Percentiles rank a stretch among this genome's conserved stretches.
Conservation (phyloP, 495 filamentous ascomycete species). For the Aeminium ludgeri region DNA sequence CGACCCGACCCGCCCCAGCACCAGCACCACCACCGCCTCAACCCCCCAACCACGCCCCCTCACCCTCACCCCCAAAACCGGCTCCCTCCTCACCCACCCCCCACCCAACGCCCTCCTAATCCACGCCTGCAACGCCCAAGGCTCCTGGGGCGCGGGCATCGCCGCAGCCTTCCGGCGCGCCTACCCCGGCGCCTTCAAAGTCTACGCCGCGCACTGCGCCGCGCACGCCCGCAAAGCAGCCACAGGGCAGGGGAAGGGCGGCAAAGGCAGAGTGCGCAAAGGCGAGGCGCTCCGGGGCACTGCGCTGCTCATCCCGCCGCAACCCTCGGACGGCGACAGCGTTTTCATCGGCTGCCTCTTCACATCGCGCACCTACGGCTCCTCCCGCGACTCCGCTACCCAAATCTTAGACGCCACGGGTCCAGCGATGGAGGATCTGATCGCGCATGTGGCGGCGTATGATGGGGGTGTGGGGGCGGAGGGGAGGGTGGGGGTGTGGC, state of each 20-base stretch:
- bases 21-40: background rate
- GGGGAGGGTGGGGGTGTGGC: constrained; percentile 13
- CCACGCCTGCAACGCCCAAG: constrained; percentile 27
- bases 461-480: constrained; percentile 3
- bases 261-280: too few species aligned
- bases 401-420: constrained; percentile 22
- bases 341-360: constrained; percentile 26
- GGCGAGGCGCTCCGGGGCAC: constrained; percentile 17
- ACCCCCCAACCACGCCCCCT: background rate
- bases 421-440: constrained; percentile 21
- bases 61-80: constrained; percentile 6
- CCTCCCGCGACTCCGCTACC: constrained; percentile 16
- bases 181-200: constrained; percentile 23
- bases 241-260: too few species aligned
- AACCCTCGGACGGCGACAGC: background rate
- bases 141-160: constrained; percentile 24
- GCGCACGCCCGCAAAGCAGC: constrained; percentile 1
- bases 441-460: constrained; percentile 14
- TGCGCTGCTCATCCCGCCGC: constrained; percentile 22
- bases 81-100: constrained; percentile 23
- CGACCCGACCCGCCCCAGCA: background rate
- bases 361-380: constrained; percentile 20
- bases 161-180: constrained; percentile 21
- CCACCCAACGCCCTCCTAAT: constrained; percentile 22
- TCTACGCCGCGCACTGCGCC: constrained; percentile 20